phyloP scores from a whole-genome alignment of 108 stramenopile species.

The Nitzschia sp. region DNA sequence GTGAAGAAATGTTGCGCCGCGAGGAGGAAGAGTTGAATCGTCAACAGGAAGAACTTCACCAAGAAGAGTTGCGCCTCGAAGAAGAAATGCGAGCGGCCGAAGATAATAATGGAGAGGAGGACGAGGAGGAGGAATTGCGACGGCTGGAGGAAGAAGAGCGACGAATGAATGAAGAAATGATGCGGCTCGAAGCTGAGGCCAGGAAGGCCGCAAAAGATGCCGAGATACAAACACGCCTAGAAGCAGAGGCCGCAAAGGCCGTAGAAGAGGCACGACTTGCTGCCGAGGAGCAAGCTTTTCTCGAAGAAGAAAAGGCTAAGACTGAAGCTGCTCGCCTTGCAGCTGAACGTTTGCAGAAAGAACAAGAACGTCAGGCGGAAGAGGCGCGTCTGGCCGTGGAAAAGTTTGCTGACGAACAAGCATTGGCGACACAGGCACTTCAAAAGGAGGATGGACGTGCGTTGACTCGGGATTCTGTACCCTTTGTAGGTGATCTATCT shows the following conservation, averaged over 20 bases:
- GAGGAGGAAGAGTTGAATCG: slow-evolving; percentile 26
- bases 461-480: neutral
- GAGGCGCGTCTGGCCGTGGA: neutral
- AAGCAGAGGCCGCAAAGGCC: neutral
- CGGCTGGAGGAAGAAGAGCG: slow-evolving; percentile 9
- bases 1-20: slow-evolving; percentile 1
- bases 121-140: slow-evolving; percentile 4
- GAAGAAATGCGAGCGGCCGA: slow-evolving; percentile 19
- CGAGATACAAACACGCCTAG: neutral
- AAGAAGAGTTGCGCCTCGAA: slow-evolving; percentile 21
- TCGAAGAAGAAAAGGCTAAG: neutral
- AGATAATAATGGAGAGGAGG: slow-evolving; percentile 18
- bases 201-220: neutral
- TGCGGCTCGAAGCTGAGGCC: slow-evolving; percentile 11
- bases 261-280: slow-evolving; percentile 9
- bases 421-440: neutral
- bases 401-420: slow-evolving; percentile 1
- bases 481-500: neutral
- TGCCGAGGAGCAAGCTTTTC: neutral
- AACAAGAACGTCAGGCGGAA: neutral
- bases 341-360: neutral
- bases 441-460: neutral
- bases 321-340: slow-evolving; percentile 1
- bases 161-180: neutral
- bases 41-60: slow-evolving; percentile 17